These are phyloP conservation scores for Hypoxylon sp. DNA, from an alignment of 2,329 filamentous ascomycete genomes.

Conservation along the genomic window DNA sequence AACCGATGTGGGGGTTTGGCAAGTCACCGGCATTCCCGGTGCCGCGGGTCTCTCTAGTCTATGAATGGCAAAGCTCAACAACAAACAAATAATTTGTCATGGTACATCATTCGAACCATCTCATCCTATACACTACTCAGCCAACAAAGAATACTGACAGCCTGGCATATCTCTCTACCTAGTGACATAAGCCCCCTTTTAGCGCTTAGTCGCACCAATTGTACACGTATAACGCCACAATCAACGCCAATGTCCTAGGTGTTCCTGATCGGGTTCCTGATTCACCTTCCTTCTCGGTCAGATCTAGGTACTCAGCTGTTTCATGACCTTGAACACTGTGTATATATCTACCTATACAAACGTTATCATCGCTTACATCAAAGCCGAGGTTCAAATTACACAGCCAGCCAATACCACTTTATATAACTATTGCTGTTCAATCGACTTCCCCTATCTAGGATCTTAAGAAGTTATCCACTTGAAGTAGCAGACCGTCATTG, in stretches of 20 bases:
- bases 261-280: too few relatives aligned
- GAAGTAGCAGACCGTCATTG: neutral
- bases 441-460: neutral
- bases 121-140: neutral
- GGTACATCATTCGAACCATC: neutral
- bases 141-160: neutral
- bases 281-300: neutral
- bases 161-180: neutral
- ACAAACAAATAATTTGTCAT: constrained; percentile 6
- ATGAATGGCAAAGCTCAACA: constrained; percentile 10
- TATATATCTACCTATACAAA: neutral
- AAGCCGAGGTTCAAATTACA: constrained; percentile 1
- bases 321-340: neutral
- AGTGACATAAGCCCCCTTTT: constrained; percentile 8
- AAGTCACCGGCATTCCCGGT: constrained; percentile 4
- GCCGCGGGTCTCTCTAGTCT: constrained; percentile 4
- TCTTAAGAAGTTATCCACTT: neutral
- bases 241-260: neutral
- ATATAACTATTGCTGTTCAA: neutral
- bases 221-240: constrained; percentile 1
- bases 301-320: neutral
- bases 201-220: neutral
- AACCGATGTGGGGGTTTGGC: constrained; percentile 3
- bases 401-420: neutral
- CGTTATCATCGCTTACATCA: neutral